A percentile compares a stretch with the other conserved stretches of the same genome.
phyloP scores from a whole-genome alignment of 2,329 filamentous ascomycete species.

The Pseudofabraea citricarpa region DNA sequence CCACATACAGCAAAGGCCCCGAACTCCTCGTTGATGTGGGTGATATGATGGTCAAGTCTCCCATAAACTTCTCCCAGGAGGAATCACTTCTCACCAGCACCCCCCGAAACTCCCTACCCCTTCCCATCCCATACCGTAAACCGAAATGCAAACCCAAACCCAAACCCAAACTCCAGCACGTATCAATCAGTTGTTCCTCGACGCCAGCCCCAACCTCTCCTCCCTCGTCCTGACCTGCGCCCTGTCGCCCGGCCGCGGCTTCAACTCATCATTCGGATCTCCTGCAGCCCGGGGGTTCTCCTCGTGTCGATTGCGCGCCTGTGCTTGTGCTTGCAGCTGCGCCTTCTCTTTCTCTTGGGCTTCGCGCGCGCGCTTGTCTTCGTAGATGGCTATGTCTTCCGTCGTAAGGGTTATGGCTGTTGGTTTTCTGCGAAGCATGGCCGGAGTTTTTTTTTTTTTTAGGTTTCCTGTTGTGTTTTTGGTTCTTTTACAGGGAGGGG shows the following conservation, averaged over 20 bases:
- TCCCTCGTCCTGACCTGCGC: slow-evolving; percentile 27
- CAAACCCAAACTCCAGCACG: no score
- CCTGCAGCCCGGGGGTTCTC: slow-evolving; percentile 4
- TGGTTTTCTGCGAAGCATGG: slow-evolving; percentile 65
- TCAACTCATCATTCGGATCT: slow-evolving; percentile 18
- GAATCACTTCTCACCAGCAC: no score
- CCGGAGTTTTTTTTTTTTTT: slow-evolving; percentile 1
- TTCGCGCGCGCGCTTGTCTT: slow-evolving; percentile 50
- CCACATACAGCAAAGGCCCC: no score
- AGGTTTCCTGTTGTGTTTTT: not conserved
- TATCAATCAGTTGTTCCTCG: no score
- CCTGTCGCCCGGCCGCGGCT: slow-evolving; percentile 11
- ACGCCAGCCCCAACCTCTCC: slow-evolving; percentile 30
- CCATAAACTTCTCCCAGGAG: no score
- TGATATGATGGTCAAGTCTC: no score
- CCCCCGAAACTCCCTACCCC: no score
- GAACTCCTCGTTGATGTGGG: no score
- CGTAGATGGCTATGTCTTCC: slow-evolving; percentile 67
- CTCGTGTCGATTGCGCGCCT: slow-evolving; percentile 12
- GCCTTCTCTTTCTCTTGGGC: slow-evolving; percentile 19
- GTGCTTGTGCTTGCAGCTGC: slow-evolving; percentile 17
- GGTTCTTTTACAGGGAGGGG: slow-evolving; percentile 1
- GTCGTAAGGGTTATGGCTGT: slow-evolving; percentile 65
- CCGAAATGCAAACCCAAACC: no score
- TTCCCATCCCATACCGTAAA: no score